These are phyloP conservation scores for Kluyveromyces wickerhamii DNA, from an alignment of 805 yeast species.

Conservation along the genomic window DNA sequence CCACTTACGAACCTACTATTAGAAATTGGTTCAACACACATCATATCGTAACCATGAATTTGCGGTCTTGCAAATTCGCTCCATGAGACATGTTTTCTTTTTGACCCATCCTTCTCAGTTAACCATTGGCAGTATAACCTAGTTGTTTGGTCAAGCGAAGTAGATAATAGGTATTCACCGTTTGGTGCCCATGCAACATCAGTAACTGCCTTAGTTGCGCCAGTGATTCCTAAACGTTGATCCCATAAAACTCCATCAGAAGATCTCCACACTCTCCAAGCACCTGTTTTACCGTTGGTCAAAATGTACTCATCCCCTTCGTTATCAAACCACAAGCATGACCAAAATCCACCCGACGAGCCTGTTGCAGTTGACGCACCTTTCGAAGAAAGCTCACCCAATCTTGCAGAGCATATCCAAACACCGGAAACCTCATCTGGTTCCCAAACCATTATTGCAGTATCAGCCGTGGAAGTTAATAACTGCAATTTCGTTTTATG, in stretches of 20 bases:
- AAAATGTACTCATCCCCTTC: conserved; percentile 43
- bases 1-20: conserved; percentile 73
- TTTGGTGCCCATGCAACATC: conserved; percentile 68
- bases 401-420: conserved; percentile 73
- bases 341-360: conserved; percentile 70
- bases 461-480: conserved; percentile 85
- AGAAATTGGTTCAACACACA: conserved; percentile 57
- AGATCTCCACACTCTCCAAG: conserved; percentile 70
- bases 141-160: conserved; percentile 92
- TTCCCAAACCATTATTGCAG: conserved; percentile 89
- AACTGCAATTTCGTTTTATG: conserved; percentile 48
- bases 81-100: conserved; percentile 43
- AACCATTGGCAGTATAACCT: conserved; percentile 67
- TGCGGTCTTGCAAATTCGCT: conserved; percentile 95
- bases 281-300: conserved; percentile 88
- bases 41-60: conserved; percentile 97
- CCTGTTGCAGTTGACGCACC: conserved; percentile 99
- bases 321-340: conserved; percentile 58
- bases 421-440: conserved; percentile 81
- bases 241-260: conserved; percentile 33
- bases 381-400: conserved; percentile 89
- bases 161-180: conserved; percentile 62
- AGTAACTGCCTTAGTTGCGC: conserved; percentile 66
- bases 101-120: conserved; percentile 24
- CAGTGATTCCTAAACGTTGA: conserved; percentile 57